phyloP scores from a whole-genome alignment of 148 eudicot species.

The Amaranthus palmeri region DNA sequence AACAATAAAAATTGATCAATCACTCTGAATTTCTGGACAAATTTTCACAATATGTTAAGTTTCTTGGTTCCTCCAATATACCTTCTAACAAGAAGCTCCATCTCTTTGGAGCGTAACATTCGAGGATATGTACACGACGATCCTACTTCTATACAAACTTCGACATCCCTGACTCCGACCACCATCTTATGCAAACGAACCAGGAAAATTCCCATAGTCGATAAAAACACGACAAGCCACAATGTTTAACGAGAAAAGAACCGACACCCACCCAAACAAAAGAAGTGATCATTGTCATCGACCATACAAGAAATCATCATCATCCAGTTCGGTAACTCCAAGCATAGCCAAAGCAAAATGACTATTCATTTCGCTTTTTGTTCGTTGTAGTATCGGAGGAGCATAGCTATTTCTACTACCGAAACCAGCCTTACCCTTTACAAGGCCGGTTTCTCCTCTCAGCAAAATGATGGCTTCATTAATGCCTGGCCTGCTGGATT shows the following conservation, averaged over 20 bases:
- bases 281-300: slow-evolving; percentile 36
- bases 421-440: slow-evolving; percentile 38
- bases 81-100: neutral
- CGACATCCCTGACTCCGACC: slow-evolving; percentile 11
- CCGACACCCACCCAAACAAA: neutral
- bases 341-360: slow-evolving; percentile 93
- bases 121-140: slow-evolving; percentile 17
- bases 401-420: slow-evolving; percentile 30
- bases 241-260: neutral
- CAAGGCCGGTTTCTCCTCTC: slow-evolving; percentile 42
- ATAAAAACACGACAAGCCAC: neutral
- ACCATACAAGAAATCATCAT: slow-evolving; percentile 49
- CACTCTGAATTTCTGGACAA: neutral
- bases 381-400: slow-evolving; percentile 35
- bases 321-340: slow-evolving; percentile 75
- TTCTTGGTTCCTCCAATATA: neutral
- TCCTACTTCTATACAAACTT: slow-evolving; percentile 31
- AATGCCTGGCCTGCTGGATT: slow-evolving; percentile 64
- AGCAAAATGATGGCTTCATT: slow-evolving; percentile 52
- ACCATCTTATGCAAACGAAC: slow-evolving; percentile 1
- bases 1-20: neutral
- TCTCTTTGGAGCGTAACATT: neutral
- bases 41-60: slow-evolving; percentile 5
- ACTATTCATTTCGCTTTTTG: slow-evolving; percentile 57
- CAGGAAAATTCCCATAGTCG: slow-evolving; percentile 5